Evolutionary conservation across 2,329 filamentous ascomycete species (phyloP).

Genomic region (Cadophora luteo-olivacea): DNA sequence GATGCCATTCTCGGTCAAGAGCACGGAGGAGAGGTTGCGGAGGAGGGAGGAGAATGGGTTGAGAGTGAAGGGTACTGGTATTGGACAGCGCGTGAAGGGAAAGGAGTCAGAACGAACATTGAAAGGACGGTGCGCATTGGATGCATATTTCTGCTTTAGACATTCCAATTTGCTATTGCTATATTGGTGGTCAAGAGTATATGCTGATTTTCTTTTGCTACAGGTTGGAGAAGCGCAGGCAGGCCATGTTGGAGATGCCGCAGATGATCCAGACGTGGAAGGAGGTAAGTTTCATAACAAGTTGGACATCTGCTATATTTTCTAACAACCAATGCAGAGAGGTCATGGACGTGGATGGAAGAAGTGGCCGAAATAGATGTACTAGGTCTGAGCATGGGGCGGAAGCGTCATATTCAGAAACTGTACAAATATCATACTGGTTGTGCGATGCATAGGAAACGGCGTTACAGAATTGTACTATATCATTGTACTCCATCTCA

Average conservation of each 20-base stretch:
- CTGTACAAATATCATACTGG: constrained; percentile 37
- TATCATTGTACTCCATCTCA: constrained; percentile 6
- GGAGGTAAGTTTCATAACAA: constrained; percentile 64
- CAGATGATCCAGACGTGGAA: constrained; percentile 93
- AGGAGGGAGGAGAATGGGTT: constrained; percentile 80
- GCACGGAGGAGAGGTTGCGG: constrained; percentile 72
- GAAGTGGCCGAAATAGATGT: constrained; percentile 67
- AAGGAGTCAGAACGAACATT: constrained; percentile 90
- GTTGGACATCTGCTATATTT: background rate
- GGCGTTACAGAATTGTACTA: constrained; percentile 24
- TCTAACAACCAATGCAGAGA: constrained; percentile 56
- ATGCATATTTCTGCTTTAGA: background rate
- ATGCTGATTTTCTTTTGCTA: constrained; percentile 29
- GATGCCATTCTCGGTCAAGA: constrained; percentile 78
- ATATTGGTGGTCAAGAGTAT: background rate
- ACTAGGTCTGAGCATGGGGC: constrained; percentile 1
- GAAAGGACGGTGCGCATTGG: constrained; percentile 67
- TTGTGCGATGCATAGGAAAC: constrained; percentile 30
- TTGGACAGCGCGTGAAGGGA: constrained; percentile 93
- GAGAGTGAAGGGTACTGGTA: constrained; percentile 89
- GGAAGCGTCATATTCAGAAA: background rate
- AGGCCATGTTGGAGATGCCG: constrained; percentile 95
- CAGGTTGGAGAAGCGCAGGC: constrained; percentile 85
- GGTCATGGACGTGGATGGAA: constrained; percentile 78
- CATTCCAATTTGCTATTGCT: background rate